Percentiles rank a stretch among this genome's conserved stretches.
These are phyloP conservation scores for Dendrobium huoshanense DNA, from an alignment of 106 monocot genomes.

Conservation along the genomic window DNA sequence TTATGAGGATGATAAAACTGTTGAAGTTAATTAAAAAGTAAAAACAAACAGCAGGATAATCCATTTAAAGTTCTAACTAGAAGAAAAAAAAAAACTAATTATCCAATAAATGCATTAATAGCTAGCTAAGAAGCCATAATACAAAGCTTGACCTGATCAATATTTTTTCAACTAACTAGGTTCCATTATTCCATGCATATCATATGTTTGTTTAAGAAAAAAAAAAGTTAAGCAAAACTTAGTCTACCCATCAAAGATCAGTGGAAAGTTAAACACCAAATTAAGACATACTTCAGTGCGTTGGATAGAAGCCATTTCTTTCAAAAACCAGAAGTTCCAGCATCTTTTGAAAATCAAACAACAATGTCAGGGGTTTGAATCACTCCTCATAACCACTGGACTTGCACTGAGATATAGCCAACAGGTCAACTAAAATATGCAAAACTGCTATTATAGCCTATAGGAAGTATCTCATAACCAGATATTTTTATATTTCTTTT, in stretches of 20 bases:
- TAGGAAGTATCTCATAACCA: too few species aligned
- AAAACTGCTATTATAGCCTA: not conserved
- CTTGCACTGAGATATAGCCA: not conserved
- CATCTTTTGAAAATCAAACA: not conserved
- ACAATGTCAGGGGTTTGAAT: not conserved
- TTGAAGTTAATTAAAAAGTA: not conserved
- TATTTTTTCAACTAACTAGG: not conserved
- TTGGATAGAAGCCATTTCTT: not conserved
- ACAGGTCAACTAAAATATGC: not conserved
- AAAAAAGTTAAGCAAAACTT: not conserved
- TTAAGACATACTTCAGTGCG: not conserved
- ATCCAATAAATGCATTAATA: not conserved
- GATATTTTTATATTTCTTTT: too few species aligned
- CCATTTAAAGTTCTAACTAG: not conserved
- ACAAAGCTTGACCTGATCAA: not conserved
- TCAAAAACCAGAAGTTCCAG: not conserved
- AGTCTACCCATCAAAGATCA: not conserved
- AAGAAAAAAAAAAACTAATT: not conserved
- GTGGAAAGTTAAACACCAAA: not conserved
- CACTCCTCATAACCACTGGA: not conserved
- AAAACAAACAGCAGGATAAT: not conserved
- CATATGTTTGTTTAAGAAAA: not conserved
- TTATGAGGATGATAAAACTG: not conserved
- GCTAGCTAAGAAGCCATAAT: not conserved
- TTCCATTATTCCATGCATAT: constrained; percentile 1